Base-by-base conservation (phyloP, 202 grass and related monocot genomes). In the Cymbopogon flexuosus region DNA sequence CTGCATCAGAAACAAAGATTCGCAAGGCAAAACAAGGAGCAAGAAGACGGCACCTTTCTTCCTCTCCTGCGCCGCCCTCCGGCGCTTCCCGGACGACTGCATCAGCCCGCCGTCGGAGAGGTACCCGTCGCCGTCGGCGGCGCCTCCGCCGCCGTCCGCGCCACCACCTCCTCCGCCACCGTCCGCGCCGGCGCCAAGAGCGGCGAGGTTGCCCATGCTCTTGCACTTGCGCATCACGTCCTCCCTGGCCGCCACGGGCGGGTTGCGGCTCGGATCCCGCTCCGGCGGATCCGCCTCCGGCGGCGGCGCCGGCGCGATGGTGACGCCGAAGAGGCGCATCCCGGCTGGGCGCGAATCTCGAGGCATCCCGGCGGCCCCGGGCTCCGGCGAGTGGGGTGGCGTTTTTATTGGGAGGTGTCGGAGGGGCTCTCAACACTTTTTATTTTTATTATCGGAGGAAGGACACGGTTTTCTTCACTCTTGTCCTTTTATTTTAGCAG, bases 211-310 rank as follows among this genome's bases (percentile, higher is more conserved):
- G 70, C 89, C 72, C 89, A 91, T 91, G 85, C 89, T 91, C 73
- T 91, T 91, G 52, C 81, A 88, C 81, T 91, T 91, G 81, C 89
- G 85, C 85, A 91, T 91, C 85, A 84, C 89, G 46, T 85, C 85
- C 85, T 87, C 89, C 85, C 56, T 77, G 77, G 40, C 88, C 37
- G 80, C 64, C 76, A 84, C 24, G 72, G 70, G 73, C 15, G 73
- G 78, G 33, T 75, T 79, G 58, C 61, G 78, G 47, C 87, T 86
- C 59, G 79, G 79, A 86, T 83, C 74, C 79, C 83, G 79, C 68
- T 75, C 79, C 3, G 40, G 68, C 10, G 73, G 67, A 73, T 89
- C 83, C 39, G 23, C 41, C 46, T 73, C 66, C 46, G 11, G 31
- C 72, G 24, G 63, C 84, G 27, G 60, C 41, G 34, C 77, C 76